A percentile compares a stretch with the other conserved stretches of the same genome.
Conservation (phyloP, 768 basidiomycete genomes). For the Saitozyma podzolica region DNA sequence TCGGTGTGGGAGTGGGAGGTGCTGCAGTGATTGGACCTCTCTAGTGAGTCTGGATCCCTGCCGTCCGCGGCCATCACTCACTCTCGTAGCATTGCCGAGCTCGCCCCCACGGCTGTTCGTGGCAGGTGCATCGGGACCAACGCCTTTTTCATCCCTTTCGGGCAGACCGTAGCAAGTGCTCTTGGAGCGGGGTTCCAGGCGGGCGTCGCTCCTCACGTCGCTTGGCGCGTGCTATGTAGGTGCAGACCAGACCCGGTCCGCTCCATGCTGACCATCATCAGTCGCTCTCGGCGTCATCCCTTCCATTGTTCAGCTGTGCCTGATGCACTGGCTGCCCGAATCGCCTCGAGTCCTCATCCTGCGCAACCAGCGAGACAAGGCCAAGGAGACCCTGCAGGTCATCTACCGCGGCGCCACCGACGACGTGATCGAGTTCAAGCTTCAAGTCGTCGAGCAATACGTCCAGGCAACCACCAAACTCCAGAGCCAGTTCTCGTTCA, state of each 20-base stretch:
- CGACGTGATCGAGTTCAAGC: slow-evolving; percentile 24
- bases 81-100: too few species aligned
- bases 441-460: slow-evolving; percentile 13
- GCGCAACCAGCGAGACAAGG: slow-evolving; percentile 13
- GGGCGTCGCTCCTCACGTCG: slow-evolving; percentile 5
- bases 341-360: slow-evolving; percentile 24
- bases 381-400: slow-evolving; percentile 5
- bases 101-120: too few species aligned
- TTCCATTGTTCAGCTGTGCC: slow-evolving; percentile 13
- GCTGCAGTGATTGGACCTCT: too few species aligned
- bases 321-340: slow-evolving; percentile 28
- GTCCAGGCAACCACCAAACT: slow-evolving; percentile 12
- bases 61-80: too few species aligned
- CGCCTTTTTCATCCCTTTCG: too few species aligned
- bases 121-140: too few species aligned
- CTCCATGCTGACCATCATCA: background rate
- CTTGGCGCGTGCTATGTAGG: slow-evolving; percentile 13
- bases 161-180: too few species aligned
- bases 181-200: too few species aligned
- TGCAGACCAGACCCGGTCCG: background rate
- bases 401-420: slow-evolving; percentile 14
- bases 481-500: slow-evolving; percentile 7
- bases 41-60: too few species aligned
- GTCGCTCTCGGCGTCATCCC: slow-evolving; percentile 25
- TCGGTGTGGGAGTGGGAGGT: slow-evolving; percentile 27